Conservation (phyloP, 23 red algal species). For the Gracilaria gracilis region DNA sequence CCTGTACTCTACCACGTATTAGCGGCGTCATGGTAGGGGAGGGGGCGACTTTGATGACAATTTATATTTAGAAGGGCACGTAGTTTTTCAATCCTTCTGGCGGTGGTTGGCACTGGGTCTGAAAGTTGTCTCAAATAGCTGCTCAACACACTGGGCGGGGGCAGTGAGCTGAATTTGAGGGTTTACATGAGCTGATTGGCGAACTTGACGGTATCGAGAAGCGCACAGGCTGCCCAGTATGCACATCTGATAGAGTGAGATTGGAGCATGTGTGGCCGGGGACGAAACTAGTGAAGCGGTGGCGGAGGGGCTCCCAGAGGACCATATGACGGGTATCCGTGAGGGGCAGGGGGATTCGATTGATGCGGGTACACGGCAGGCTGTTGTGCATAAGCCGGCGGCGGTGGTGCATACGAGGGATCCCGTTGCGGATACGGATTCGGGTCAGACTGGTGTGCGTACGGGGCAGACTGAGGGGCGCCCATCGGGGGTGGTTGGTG, state of each 20-base stretch:
- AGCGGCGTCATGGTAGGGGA: no score
- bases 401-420: not conserved
- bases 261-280: not conserved
- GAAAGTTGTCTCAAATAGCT: not conserved
- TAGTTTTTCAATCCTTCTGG: not conserved
- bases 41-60: no score
- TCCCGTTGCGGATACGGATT: not conserved
- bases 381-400: not conserved
- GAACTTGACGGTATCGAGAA: not conserved
- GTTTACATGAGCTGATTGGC: not conserved
- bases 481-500: not conserved
- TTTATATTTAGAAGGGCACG: no score
- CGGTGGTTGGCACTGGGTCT: not conserved
- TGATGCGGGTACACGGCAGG: conserved; percentile 4
- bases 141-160: not conserved
- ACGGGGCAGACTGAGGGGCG: not conserved
- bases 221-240: not conserved
- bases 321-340: not conserved
- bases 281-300: not conserved
- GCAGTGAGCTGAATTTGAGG: not conserved
- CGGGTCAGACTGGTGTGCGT: not conserved
- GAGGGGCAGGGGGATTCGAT: not conserved
- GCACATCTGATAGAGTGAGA: not conserved
- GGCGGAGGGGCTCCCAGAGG: not conserved
- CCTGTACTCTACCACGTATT: no score